These are phyloP conservation scores for Allodekkera sacchari DNA, from an alignment of 805 yeast species.

Conservation along the genomic window DNA sequence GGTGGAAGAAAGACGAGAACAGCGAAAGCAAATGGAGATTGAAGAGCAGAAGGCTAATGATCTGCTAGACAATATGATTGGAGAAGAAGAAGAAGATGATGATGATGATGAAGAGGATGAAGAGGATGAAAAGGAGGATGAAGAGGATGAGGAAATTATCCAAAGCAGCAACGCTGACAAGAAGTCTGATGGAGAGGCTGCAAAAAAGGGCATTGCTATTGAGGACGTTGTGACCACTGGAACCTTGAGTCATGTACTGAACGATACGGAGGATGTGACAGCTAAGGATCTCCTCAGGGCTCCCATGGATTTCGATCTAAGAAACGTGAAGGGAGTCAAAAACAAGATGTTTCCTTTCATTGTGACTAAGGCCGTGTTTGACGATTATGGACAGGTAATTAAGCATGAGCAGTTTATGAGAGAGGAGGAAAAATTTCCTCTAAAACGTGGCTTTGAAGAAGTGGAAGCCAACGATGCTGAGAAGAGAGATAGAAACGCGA, in stretches of 20 bases:
- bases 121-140: slow-evolving; percentile 19
- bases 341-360: slow-evolving; percentile 72
- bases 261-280: slow-evolving; percentile 10
- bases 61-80: slow-evolving; percentile 24
- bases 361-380: slow-evolving; percentile 50
- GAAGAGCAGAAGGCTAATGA: slow-evolving; percentile 25
- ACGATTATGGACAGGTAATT: slow-evolving; percentile 83
- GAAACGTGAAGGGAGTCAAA: slow-evolving; percentile 34
- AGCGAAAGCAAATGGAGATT: slow-evolving; percentile 25
- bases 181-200: slow-evolving; percentile 2
- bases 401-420: slow-evolving; percentile 54
- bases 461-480: slow-evolving; percentile 15
- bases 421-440: slow-evolving; percentile 33
- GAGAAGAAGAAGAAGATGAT: slow-evolving; percentile 22
- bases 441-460: slow-evolving; percentile 19
- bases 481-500: slow-evolving; percentile 16
- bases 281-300: slow-evolving; percentile 32
- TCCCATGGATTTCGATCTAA: slow-evolving; percentile 50
- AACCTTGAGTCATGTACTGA: slow-evolving; percentile 5
- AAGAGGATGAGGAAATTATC: slow-evolving; percentile 18
- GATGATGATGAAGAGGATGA: slow-evolving; percentile 13
- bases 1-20: slow-evolving; percentile 38
- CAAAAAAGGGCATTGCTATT: background rate
- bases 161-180: slow-evolving; percentile 1
- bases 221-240: slow-evolving; percentile 17